Evolutionary conservation across 2,329 filamentous ascomycete species (phyloP), one percentile per base, ranked within the genome.

Genomic region (Capronia epimyces): DNA sequence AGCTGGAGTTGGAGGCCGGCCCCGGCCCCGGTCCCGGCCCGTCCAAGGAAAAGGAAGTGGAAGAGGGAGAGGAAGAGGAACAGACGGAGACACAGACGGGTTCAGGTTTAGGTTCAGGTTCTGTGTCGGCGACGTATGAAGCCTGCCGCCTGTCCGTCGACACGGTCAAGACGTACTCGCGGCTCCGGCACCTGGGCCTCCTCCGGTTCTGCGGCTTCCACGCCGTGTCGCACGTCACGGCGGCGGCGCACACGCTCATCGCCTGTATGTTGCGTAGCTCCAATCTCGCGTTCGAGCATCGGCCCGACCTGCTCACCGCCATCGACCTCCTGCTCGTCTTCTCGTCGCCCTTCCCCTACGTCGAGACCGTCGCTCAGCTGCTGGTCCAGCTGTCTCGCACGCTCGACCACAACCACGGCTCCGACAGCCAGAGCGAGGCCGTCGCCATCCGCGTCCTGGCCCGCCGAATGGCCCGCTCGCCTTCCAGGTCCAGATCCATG

Each of bases 61-160:
- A n/a, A n/a, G n/a, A n/a, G n/a, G n/a, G n/a, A n/a, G n/a, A n/a
- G n/a, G n/a, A n/a, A n/a, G n/a, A n/a, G n/a, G n/a, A n/a, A n/a
- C n/a, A n/a, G n/a, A n/a, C n/a, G n/a, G n/a, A n/a, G n/a, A n/a
- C n/a, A n/a, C n/a, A n/a, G n/a, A n/a, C n/a, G n/a, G n/a, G n/a
- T n/a, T n/a, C n/a, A n/a, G n/a, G n/a, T n/a, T n/a, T n/a, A n/a
- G n/a, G n/a, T n/a, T n/a, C n/a, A n/a, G n/a, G n/a, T n/a, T n/a
- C n/a, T n/a, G n/a, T n/a, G n/a, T n/a, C n/a, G n/a, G n/a, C 46
- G 10, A 49, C 46, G 29, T 49, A 39, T 2, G 46, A 49, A 49
- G 46, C 46, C 27, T 49, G 46, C 27, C 37, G 46, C 25, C 37
- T 49, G n/a, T 49, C 46, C 7, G 46, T 49, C 20, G 46, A 49